Conservation (phyloP, 495 filamentous ascomycete genomes). For the Xylaria flabelliformis region DNA sequence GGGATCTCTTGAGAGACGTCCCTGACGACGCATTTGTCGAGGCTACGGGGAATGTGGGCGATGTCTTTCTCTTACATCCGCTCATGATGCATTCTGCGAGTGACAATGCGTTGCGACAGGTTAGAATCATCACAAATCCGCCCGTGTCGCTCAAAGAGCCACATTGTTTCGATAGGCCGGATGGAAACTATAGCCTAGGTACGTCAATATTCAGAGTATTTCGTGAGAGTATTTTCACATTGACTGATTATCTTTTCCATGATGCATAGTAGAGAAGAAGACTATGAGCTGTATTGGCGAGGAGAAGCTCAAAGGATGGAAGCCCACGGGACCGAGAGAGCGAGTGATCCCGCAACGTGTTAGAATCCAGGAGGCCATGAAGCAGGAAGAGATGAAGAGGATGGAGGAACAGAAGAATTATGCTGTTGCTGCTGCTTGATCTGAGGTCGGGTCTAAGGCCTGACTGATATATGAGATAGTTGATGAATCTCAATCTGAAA, state of each 20-base stretch:
- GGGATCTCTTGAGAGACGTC: slow-evolving; percentile 50
- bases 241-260: slow-evolving; percentile 1
- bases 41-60: slow-evolving; percentile 67
- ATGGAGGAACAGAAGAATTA: slow-evolving; percentile 39
- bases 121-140: slow-evolving; percentile 76
- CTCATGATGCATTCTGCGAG: slow-evolving; percentile 75
- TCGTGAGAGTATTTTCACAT: not conserved
- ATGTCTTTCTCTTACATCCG: slow-evolving; percentile 74
- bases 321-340: slow-evolving; percentile 61
- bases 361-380: slow-evolving; percentile 57
- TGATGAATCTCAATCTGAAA: not conserved
- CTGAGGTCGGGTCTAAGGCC: not conserved
- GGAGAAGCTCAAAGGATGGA: slow-evolving; percentile 66
- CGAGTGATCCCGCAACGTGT: slow-evolving; percentile 49
- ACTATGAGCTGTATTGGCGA: slow-evolving; percentile 64
- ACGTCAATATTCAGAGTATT: not conserved
- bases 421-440: slow-evolving; percentile 33
- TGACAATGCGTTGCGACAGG: slow-evolving; percentile 62
- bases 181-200: slow-evolving; percentile 63
- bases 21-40: slow-evolving; percentile 64
- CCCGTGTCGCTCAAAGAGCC: slow-evolving; percentile 67
- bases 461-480: not conserved
- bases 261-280: slow-evolving; percentile 62
- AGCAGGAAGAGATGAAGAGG: slow-evolving; percentile 51
- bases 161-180: slow-evolving; percentile 68